Evolutionary conservation across 352 stramenopile genomes (phyloP), one percentile per base, ranked within the genome.

Genomic region (Globisporangium okanoganense): DNA sequence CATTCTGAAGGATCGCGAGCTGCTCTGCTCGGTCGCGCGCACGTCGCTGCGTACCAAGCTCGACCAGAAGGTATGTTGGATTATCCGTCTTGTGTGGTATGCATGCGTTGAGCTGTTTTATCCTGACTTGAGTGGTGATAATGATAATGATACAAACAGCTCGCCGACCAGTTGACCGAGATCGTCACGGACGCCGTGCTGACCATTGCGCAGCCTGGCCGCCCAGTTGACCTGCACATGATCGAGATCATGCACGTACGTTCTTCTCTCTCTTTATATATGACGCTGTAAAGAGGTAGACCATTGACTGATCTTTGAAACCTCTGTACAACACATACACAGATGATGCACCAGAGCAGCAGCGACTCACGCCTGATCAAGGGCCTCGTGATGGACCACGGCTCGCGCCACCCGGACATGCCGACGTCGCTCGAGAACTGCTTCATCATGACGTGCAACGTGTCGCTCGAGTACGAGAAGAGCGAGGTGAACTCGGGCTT

Each of bases 401-500:
- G 97, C 29, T 96, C 96, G 61, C 87, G 98, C 61, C 97, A 99
- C 84, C 97, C 98, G 18, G 97, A 99, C 75, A 99, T 99, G 98
- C 98, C 98, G 40, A 97, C 86, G 52, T 82, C 88, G 31, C 70
- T 99, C 4, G 88, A 98, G 54, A 99, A 99, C 80, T 95, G 85
- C 70, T 97, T 96, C 72, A 98, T 99, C 66, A 98, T 99, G 87
- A 99, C 97, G 45, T 98, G 96, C 78, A 99, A 99, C 76, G 96
- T 99, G 29, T 99, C 92, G 40, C 92, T 99, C 70, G 98, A 99
- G 85, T 99, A 99, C 75, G 98, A 99, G 85, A 99, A 99, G 92
- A 99, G 81, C 59, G 98, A 99, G 77, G 94, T 99, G 36, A 98
- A 98, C 75, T 95, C 85, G 33, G 95, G 95, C 29, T 99, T 99